Conservation (phyloP, 805 yeast species). For the Metschnikowia continentalis region DNA sequence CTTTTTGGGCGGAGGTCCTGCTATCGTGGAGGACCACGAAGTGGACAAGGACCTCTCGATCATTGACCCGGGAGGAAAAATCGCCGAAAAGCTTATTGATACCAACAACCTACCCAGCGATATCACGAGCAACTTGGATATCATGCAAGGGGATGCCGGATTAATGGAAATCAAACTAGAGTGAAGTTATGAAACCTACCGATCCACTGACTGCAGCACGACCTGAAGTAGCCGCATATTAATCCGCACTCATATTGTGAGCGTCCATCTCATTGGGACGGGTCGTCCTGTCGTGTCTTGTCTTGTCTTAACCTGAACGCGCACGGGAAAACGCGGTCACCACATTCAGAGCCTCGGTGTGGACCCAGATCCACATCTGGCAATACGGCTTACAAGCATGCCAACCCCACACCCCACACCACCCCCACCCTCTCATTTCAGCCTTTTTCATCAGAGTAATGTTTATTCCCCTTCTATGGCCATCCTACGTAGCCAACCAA, state of each 20-base stretch:
- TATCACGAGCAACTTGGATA: constrained; percentile 45
- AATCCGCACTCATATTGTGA: background rate
- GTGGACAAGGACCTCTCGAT: constrained; percentile 37
- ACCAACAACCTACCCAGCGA: constrained; percentile 57
- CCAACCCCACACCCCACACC: too few species aligned
- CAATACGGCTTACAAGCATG: background rate
- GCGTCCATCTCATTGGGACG: background rate
- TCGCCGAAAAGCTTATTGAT: constrained; percentile 47
- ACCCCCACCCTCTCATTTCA: too few species aligned
- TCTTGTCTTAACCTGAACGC: background rate
- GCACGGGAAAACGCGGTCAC: constrained; percentile 2
- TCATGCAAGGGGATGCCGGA: constrained; percentile 47
- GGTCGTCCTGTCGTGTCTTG: background rate
- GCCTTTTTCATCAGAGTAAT: background rate
- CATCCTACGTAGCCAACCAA: background rate
- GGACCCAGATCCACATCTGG: background rate
- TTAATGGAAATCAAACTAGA: constrained; percentile 32
- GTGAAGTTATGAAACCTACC: background rate
- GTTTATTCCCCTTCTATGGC: background rate
- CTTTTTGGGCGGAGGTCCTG: constrained; percentile 67
- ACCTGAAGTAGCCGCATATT: background rate
- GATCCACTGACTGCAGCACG: background rate
- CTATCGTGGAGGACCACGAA: constrained; percentile 35
- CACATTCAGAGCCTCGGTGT: background rate
- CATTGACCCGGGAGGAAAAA: constrained; percentile 42